Percentiles rank a stretch among this genome's conserved stretches.
Evolutionary conservation across 2,329 filamentous ascomycete species (phyloP).

Genomic region (Pseudocercospora crystallina): DNA sequence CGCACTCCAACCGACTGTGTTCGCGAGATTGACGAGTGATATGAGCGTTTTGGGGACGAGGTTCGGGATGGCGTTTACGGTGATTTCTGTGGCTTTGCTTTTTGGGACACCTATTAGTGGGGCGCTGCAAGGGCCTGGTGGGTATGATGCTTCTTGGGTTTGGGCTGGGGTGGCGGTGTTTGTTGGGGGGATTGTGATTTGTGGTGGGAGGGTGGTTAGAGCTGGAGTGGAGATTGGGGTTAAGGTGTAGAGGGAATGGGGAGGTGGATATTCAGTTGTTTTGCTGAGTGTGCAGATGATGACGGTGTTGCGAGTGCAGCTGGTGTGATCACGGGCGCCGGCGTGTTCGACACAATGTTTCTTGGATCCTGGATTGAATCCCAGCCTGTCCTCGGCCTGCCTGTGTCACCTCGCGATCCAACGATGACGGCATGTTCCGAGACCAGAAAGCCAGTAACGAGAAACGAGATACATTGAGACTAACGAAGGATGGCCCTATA

Average conservation of each 20-base stretch:
- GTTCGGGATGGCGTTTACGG: conserved; percentile 13
- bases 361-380: too few species aligned
- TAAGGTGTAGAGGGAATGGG: not conserved
- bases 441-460: too few species aligned
- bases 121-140: conserved; percentile 4
- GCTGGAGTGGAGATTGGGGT: not conserved
- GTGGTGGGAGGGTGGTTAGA: conserved; percentile 1
- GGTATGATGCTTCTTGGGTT: conserved; percentile 5
- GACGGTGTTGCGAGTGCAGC: too few species aligned
- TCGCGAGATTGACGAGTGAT: conserved; percentile 19
- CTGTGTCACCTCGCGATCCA: too few species aligned
- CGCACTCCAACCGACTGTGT: conserved; percentile 19
- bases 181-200: not conserved
- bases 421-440: too few species aligned
- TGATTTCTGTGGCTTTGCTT: conserved; percentile 10
- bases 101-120: conserved; percentile 9
- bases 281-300: too few species aligned
- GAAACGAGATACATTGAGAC: too few species aligned
- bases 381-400: too few species aligned
- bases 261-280: too few species aligned
- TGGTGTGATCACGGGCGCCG: too few species aligned
- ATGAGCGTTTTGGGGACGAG: conserved; percentile 9
- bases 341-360: too few species aligned
- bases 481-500: too few species aligned
- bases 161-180: conserved; percentile 1